Evolutionary conservation across 2,329 filamentous ascomycete genomes (phyloP), one percentile per base, ranked within the genome.

Genomic region (Botrytis galanthina): DNA sequence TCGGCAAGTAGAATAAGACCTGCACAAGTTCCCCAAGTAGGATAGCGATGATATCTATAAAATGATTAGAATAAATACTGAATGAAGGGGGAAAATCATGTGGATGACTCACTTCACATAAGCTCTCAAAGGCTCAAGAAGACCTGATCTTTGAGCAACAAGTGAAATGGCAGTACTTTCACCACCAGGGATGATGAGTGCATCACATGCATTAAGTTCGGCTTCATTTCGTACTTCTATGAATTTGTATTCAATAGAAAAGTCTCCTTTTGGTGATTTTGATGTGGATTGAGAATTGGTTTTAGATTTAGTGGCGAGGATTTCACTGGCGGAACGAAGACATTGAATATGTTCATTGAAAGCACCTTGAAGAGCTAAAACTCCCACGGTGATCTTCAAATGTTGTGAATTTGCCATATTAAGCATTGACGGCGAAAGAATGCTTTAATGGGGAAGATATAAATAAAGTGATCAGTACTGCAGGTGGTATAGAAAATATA

Each of bases 11-110:
- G 85, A 78, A 99, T 98, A 73, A 98, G 87, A 16, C 96, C 96
- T 20, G 96, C 96, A 82, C 96, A 99, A 32, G 96, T 98, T 73
- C 96, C 96, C 95, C 95, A 99, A 37, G 92, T 93, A 18, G 95
- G 95, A 78, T 92, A 94, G 77, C 92, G 89, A 70, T 89, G 85
- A 59, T 93, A 85, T 80, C 93, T 95, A 76, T 9, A 12, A 20
- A 18, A 32, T 35, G 68, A 54, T 77, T 74, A 75, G 72, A 63
- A 73, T 76, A 4, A 22, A 20, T 44, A n/a, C 37, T 29, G n/a
- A 29, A n/a, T 37, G n/a, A 60, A 35, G 12, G 20, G 26, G 32
- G 44, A 46, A 42, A 61, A 16, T 29, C 22, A n/a, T 46, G 18
- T 44, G 37, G 35, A 75, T 77, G 66, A 85, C 88, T 81, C 84